Base-by-base conservation (phyloP, 768 basidiomycete species). In the Trametes cinnabarina region DNA sequence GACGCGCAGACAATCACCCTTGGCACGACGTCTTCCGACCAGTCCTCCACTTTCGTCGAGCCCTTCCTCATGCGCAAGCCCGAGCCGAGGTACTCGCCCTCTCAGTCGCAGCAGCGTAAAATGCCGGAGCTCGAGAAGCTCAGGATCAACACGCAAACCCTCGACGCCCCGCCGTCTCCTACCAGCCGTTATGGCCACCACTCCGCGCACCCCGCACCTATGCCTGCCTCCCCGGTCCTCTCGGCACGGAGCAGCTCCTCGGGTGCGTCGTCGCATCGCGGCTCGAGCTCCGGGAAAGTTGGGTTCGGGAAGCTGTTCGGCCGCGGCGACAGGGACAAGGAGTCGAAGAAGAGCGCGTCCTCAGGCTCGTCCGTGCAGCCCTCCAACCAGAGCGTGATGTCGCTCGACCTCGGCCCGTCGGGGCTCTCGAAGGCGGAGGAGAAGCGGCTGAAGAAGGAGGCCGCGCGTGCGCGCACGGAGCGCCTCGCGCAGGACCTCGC, bases 401-500 rank as follows among this genome's bases (percentile, higher is more conserved):
- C 54, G 49, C 28, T 58, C 57, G 40, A 57, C 28, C 35, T 55
- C 37, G 54, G 37, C 46, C n/a, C n/a, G n/a, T n/a, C 32, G 46
- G 62, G 60, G 53, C 25, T 20, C 46, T 41, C 56, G 43, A 66
- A 64, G 56, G 66, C 68, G 41, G 81, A 80, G 56, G 69, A 73
- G 62, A 82, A 78, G 68, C 67, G 63, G 61, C 70, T 70, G 53
- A 81, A 75, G 68, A 76, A 76, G 64, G 74, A 76, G 10, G 71
- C 76, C 50, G 68, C 73, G 47, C 71, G 73, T 32, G 73, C 73
- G 52, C 74, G 68, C 61, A 70, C 68, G 30, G 76, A 79, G 56
- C 72, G 72, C 49, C 70, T 82, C 30, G 80, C 81, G n/a, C 65
- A 71, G 54, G 73, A 79, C 46, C 71, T 82, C 60, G 79, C 76